Base-by-base conservation (phyloP, 768 basidiomycete genomes). In the Punctularia strigosozonata region DNA sequence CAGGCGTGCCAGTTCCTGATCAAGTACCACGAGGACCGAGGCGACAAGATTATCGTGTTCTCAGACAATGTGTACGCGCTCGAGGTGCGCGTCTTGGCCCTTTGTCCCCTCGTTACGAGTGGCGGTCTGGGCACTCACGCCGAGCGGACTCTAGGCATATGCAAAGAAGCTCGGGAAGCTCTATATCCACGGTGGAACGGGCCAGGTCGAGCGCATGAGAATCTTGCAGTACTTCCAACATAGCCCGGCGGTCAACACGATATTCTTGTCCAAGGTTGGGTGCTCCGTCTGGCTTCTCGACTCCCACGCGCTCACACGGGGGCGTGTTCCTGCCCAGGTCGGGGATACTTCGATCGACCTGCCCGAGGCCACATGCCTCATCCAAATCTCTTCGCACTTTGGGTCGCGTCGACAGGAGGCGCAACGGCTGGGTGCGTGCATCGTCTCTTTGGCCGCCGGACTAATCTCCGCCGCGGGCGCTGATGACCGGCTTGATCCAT, bases 31-130 rank as follows among this genome's bases (percentile, higher is more conserved):
- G 95, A 99, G 62, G 80, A 83, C 49, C 74, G 95, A 48, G 95
- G 95, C 6, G 95, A 99, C 63, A 99, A 99, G 63, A 88, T 98
- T 48, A 99, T 99, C 45, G 95, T 99, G 1, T 99, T 99, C 54
- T 97, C 92, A 3, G 95, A 99, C 58, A 98, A 99, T 56, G 94
- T 99, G 17, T 99, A 73, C 53, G 92, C 95, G 0, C 65, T 98
- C 19, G 90, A 97, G 80, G 92, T 91, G 43, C 36, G 71, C 40
- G 13, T 14, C 15, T 15, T 23, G 3, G n/a, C 13, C 18, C 10
- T 14, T 25, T 31, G 20, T 20, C 26, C 28, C 26, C 8, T 21
- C n/a, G 14, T 31, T 12, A 24, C 17, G 5, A 18, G 39, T 42
- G 19, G 36, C 14, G 17, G 38, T 1, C 13, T 25, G n/a, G n/a